These are phyloP conservation scores for Geotrichum reessii DNA, from an alignment of 1,139 yeast genomes.

Conservation along the genomic window DNA sequence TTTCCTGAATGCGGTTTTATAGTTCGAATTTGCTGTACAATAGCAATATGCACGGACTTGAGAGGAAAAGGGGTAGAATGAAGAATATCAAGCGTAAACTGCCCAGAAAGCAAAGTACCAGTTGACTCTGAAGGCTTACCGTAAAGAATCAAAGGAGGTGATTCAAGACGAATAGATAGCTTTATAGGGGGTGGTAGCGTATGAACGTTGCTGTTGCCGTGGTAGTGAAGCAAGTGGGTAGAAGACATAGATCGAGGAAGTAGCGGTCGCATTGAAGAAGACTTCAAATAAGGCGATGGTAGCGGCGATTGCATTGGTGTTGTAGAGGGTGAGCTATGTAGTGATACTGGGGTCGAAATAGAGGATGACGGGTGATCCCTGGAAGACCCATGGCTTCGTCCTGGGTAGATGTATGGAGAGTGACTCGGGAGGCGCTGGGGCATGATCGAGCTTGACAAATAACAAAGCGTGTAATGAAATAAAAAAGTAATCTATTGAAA, in stretches of 20 bases:
- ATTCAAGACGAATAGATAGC: slow-evolving; percentile 63
- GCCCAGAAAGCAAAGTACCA: slow-evolving; percentile 81
- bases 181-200: slow-evolving; percentile 31
- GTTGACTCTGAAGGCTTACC: slow-evolving; percentile 75
- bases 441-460: not conserved
- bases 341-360: not conserved
- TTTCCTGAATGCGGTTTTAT: slow-evolving; percentile 2
- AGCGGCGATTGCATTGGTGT: not conserved
- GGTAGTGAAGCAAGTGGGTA: not conserved
- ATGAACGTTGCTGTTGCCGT: slow-evolving; percentile 3
- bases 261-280: not conserved
- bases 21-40: slow-evolving; percentile 59
- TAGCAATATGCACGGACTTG: slow-evolving; percentile 53
- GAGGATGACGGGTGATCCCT: not conserved
- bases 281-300: not conserved
- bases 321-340: not conserved
- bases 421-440: not conserved
- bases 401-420: slow-evolving; percentile 1
- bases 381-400: not conserved
- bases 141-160: slow-evolving; percentile 83
- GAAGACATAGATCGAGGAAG: not conserved
- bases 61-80: slow-evolving; percentile 37
- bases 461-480: too few relatives aligned
- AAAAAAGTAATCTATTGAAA: too few relatives aligned
- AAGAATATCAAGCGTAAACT: slow-evolving; percentile 39